Evolutionary conservation across 108 stramenopile species (phyloP).

Genomic region (Cyclotella baltica): DNA sequence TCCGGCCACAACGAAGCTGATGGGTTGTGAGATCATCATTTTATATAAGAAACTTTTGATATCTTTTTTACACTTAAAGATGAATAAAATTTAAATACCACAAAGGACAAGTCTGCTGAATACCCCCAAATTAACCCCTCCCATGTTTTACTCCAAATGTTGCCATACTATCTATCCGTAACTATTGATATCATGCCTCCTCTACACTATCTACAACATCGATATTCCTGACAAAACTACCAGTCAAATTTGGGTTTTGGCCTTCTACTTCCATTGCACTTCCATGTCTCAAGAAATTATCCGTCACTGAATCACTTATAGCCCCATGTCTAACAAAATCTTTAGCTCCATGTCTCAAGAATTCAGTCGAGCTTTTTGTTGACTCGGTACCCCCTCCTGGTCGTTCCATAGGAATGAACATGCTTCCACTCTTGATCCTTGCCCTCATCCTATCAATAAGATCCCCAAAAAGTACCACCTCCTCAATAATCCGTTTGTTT

Average conservation of each 20-base stretch:
- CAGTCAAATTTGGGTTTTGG: background rate
- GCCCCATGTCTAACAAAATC: slow-evolving; percentile 19
- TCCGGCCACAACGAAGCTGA: too few species aligned
- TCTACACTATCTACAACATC: background rate
- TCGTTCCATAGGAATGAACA: background rate
- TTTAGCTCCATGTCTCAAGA: slow-evolving; percentile 7
- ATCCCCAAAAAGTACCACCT: slow-evolving; percentile 51
- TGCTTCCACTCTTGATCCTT: slow-evolving; percentile 31
- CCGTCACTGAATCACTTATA: background rate
- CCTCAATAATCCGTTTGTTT: slow-evolving; percentile 43
- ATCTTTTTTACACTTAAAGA: too few species aligned
- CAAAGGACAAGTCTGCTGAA: too few species aligned
- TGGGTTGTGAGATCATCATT: too few species aligned
- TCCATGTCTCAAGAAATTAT: slow-evolving; percentile 9
- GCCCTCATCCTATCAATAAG: slow-evolving; percentile 53
- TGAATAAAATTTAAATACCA: too few species aligned
- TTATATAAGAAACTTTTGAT: too few species aligned
- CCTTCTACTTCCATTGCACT: background rate
- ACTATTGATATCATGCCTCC: background rate
- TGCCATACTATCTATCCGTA: too few species aligned
- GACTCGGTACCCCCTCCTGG: background rate
- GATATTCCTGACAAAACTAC: background rate
- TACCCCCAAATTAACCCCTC: too few species aligned
- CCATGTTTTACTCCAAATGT: too few species aligned
- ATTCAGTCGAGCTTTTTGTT: background rate